phyloP scores from a whole-genome alignment of 768 basidiomycete species.

The Pleurotus citrinopileatus region DNA sequence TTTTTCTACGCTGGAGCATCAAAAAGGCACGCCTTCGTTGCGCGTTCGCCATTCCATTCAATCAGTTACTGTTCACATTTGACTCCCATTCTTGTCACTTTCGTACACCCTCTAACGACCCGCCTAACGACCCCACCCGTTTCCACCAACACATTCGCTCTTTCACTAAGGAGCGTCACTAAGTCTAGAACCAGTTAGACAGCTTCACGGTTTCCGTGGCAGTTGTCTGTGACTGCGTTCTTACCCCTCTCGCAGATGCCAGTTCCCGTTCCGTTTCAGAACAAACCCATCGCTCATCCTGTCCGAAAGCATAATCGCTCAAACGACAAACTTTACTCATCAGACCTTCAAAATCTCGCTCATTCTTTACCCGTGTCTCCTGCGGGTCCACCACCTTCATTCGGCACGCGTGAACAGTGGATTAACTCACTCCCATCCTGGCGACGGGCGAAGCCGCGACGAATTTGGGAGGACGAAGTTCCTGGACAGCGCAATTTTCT shows the following conservation, averaged over 20 bases:
- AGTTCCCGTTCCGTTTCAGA: slow-evolving; percentile 72
- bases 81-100: slow-evolving; percentile 5
- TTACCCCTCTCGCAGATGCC: slow-evolving; percentile 67
- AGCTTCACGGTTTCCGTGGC: slow-evolving; percentile 39
- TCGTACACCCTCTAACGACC: slow-evolving; percentile 52
- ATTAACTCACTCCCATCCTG: slow-evolving; percentile 67
- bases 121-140: slow-evolving; percentile 60
- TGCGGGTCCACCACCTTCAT: slow-evolving; percentile 59
- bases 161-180: slow-evolving; percentile 35
- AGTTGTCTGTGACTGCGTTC: slow-evolving; percentile 39
- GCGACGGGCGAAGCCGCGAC: slow-evolving; percentile 65
- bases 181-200: slow-evolving; percentile 41
- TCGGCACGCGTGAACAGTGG: slow-evolving; percentile 71
- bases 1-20: slow-evolving; percentile 27
- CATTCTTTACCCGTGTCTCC: slow-evolving; percentile 59
- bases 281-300: slow-evolving; percentile 58
- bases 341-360: slow-evolving; percentile 46
- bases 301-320: slow-evolving; percentile 58
- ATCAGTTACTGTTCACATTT: slow-evolving; percentile 14
- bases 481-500: slow-evolving; percentile 42
- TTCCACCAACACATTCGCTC: slow-evolving; percentile 31
- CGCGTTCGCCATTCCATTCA: slow-evolving; percentile 67
- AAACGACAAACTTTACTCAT: slow-evolving; percentile 39
- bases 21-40: slow-evolving; percentile 95
- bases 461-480: slow-evolving; percentile 61